Percentiles rank a stretch among this genome's conserved stretches.
These are phyloP conservation scores for Periconia macrospinosa DNA, from an alignment of 2,329 filamentous ascomycete species.

Conservation along the genomic window DNA sequence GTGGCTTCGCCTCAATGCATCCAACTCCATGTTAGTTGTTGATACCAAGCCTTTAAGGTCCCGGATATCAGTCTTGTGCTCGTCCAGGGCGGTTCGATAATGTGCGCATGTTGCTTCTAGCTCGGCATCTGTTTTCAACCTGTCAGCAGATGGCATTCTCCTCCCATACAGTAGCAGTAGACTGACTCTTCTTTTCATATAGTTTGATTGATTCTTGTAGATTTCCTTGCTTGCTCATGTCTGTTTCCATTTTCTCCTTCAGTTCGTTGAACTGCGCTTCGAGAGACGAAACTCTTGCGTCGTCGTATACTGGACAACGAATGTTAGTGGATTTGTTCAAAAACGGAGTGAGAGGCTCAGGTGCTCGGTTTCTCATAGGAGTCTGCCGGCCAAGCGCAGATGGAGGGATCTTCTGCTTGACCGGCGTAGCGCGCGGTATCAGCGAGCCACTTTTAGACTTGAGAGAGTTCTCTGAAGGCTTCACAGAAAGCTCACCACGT, in stretches of 20 bases:
- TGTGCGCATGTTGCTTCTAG: constrained; percentile 55
- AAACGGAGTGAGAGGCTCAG: constrained; percentile 53
- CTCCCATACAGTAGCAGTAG: background rate
- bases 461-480: constrained; percentile 25
- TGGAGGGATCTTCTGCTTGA: constrained; percentile 18
- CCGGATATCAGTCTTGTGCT: constrained; percentile 70
- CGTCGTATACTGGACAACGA: constrained; percentile 72
- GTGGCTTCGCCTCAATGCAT: constrained; percentile 56
- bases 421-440: constrained; percentile 27
- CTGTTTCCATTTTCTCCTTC: constrained; percentile 70
- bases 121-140: constrained; percentile 52
- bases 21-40: constrained; percentile 52
- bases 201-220: constrained; percentile 74
- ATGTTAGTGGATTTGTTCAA: constrained; percentile 76
- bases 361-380: constrained; percentile 19
- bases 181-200: constrained; percentile 74
- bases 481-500: constrained; percentile 32
- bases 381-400: constrained; percentile 20
- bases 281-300: constrained; percentile 74
- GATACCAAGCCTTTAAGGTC: constrained; percentile 57
- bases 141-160: background rate
- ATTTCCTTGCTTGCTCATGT: constrained; percentile 67
- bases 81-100: constrained; percentile 57
- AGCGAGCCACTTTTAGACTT: constrained; percentile 24
- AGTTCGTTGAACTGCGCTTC: constrained; percentile 72